Conservation (phyloP, 1,139 yeast genomes). For the Scheffersomyces stambukii region DNA sequence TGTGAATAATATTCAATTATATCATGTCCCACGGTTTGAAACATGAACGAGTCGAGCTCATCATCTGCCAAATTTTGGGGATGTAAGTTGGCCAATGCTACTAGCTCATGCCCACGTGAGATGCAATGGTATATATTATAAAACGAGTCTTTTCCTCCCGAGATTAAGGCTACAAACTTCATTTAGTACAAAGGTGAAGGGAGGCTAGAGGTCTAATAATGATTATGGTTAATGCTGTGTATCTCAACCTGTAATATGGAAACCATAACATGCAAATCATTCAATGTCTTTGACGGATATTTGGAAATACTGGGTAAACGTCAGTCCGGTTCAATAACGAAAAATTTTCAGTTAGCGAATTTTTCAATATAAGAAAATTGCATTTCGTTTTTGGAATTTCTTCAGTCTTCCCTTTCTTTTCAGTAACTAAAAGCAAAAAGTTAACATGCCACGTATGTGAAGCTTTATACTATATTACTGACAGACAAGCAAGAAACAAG, state of each 20-base stretch:
- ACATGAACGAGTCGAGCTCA: slow-evolving; percentile 94
- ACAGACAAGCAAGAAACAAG: slow-evolving; percentile 2
- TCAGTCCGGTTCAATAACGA: not conserved
- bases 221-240: too few relatives aligned
- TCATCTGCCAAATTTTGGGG: slow-evolving; percentile 49
- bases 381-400: too few relatives aligned
- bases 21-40: slow-evolving; percentile 96
- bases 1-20: slow-evolving; percentile 61
- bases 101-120: slow-evolving; percentile 75
- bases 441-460: slow-evolving; percentile 54
- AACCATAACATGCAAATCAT: too few relatives aligned
- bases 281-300: too few relatives aligned
- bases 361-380: too few relatives aligned
- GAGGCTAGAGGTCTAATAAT: too few relatives aligned
- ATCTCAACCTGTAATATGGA: too few relatives aligned
- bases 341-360: too few relatives aligned
- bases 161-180: slow-evolving; percentile 88
- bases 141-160: slow-evolving; percentile 97
- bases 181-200: too few relatives aligned
- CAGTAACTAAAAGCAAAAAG: slow-evolving; percentile 8
- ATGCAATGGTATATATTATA: slow-evolving; percentile 83
- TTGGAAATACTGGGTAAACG: too few relatives aligned
- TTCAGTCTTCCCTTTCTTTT: slow-evolving; percentile 5
- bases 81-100: slow-evolving; percentile 78
- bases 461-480: not conserved